A percentile compares a stretch with the other conserved stretches of the same genome.
phyloP scores from a whole-genome alignment of 2,329 filamentous ascomycete genomes.

The Triangularia verruculosa region DNA sequence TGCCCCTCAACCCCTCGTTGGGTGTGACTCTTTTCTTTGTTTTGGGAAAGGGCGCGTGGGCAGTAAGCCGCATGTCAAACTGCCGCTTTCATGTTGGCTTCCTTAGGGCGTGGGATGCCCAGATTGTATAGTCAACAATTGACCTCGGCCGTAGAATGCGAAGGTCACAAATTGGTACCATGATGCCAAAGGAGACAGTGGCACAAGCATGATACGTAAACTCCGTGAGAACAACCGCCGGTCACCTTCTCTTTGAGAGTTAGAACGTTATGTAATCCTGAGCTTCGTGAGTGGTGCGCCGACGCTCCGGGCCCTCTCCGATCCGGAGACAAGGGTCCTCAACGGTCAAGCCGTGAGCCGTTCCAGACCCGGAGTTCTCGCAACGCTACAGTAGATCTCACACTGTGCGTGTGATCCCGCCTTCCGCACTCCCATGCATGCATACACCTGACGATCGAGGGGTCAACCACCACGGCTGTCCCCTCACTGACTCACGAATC shows the following conservation, averaged over 20 bases:
- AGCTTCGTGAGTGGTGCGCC: not conserved
- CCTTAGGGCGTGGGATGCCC: not conserved
- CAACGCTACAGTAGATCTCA: constrained; percentile 6
- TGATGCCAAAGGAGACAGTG: not conserved
- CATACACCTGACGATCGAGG: constrained; percentile 4
- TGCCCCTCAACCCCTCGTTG: constrained; percentile 5
- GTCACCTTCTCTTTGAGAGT: not conserved
- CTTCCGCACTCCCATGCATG: not conserved
- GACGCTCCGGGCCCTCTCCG: constrained; percentile 3
- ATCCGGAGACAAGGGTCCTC: constrained; percentile 1
- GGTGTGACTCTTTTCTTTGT: not conserved
- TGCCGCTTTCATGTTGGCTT: not conserved
- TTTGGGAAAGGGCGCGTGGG: not conserved
- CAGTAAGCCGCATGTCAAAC: not conserved
- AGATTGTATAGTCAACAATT: not conserved
- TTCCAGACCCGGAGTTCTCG: not conserved
- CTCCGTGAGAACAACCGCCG: not conserved
- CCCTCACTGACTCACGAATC: constrained; percentile 9
- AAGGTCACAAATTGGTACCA: not conserved
- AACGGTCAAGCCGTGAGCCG: not conserved
- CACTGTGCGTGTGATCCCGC: constrained; percentile 1
- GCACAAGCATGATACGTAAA: not conserved
- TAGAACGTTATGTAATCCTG: not conserved
- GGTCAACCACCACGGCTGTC: not conserved
- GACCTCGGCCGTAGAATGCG: not conserved